Conservation (phyloP, 345 rosid species). For the Populus ilicifolia region DNA sequence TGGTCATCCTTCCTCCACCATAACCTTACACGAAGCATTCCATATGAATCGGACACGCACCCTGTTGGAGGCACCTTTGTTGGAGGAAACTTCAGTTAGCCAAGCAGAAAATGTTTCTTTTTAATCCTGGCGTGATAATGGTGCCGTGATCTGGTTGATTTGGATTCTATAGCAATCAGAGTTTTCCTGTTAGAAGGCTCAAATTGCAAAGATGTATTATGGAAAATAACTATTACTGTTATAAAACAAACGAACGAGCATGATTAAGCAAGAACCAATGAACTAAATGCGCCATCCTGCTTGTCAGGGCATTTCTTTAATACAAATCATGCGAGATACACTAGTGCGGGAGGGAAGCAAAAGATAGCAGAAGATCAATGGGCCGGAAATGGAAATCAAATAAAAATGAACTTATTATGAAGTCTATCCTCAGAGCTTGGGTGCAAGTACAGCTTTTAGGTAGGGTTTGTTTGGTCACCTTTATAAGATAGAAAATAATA, state of each 20-base stretch:
- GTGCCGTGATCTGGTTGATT: background rate
- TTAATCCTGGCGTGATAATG: background rate
- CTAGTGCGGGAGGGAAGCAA: background rate
- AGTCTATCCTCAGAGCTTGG: background rate
- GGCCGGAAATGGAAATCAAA: background rate
- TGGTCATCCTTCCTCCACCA: background rate
- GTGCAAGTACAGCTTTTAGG: background rate
- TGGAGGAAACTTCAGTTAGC: background rate
- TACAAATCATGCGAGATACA: no score
- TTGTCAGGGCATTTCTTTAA: no score
- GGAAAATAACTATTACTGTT: background rate
- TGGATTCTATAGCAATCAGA: no score
- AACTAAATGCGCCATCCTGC: no score
- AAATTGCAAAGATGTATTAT: background rate
- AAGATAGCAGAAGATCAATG: no score
- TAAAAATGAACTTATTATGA: background rate
- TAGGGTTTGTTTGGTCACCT: no score
- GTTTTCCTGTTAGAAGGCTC: no score
- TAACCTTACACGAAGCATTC: background rate
- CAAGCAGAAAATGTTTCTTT: background rate
- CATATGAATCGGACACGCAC: background rate
- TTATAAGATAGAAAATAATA: no score
- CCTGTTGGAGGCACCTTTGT: no score
- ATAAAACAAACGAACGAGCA: background rate
- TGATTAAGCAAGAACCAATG: no score